phyloP scores from a whole-genome alignment of 140 eudicot genomes.

The Stevia rebaudiana region DNA sequence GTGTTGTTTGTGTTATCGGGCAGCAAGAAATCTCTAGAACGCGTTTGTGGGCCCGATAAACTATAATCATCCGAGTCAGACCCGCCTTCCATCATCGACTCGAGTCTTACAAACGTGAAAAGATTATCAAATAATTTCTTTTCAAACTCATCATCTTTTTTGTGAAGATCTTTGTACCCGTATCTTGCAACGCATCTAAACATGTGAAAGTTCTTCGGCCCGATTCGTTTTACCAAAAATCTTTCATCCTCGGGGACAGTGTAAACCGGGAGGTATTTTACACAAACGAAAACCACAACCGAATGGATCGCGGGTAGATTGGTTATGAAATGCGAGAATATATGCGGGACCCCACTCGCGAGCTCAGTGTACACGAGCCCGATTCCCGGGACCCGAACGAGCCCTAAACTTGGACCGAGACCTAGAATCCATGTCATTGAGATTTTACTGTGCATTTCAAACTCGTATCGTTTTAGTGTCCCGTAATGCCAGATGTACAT shows the following conservation, averaged over 20 bases:
- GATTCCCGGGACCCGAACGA: constrained; percentile 86
- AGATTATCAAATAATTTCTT: constrained; percentile 68
- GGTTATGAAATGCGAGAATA: constrained; percentile 86
- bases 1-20: constrained; percentile 31
- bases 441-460: constrained; percentile 90
- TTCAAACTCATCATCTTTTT: constrained; percentile 84
- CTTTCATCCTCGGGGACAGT: constrained; percentile 87
- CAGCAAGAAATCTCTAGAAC: constrained; percentile 42
- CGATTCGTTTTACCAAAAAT: constrained; percentile 81
- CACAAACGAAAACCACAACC: constrained; percentile 78
- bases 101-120: constrained; percentile 66
- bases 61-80: constrained; percentile 90
- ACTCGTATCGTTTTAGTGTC: constrained; percentile 68
- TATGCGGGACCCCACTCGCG: constrained; percentile 86
- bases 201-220: constrained; percentile 91
- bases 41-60: constrained; percentile 53
- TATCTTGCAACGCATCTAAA: constrained; percentile 89
- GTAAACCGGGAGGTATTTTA: constrained; percentile 85
- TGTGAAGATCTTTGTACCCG: constrained; percentile 92
- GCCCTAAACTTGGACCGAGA: constrained; percentile 87
- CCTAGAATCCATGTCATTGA: constrained; percentile 93
- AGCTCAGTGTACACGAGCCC: constrained; percentile 96
- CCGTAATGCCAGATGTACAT: constrained; percentile 95
- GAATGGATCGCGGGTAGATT: constrained; percentile 89
- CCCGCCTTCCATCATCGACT: constrained; percentile 96